Evolutionary conservation across 1,284 basidiomycete species (phyloP).

Genomic region (Tilletia indica): DNA sequence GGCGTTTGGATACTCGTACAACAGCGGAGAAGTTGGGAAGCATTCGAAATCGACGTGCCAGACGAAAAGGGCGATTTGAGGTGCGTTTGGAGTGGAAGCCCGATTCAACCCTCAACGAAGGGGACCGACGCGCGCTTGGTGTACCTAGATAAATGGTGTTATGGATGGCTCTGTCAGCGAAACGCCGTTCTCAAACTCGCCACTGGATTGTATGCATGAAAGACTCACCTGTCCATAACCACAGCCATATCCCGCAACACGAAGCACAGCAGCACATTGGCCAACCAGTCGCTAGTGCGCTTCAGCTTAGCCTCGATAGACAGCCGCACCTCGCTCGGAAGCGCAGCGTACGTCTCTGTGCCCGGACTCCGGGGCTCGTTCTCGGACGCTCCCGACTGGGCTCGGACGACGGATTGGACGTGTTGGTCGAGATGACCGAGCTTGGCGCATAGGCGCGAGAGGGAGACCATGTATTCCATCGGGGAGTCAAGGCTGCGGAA

Average conservation of each 20-base stretch:
- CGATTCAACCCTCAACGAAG: neutral
- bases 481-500: conserved; percentile 1
- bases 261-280: conserved; percentile 82
- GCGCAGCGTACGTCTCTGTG: conserved; percentile 12
- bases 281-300: conserved; percentile 83
- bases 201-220: neutral
- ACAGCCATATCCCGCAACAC: conserved; percentile 69
- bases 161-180: neutral
- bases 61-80: neutral
- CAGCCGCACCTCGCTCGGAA: conserved; percentile 62
- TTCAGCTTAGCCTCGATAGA: conserved; percentile 73
- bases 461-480: neutral
- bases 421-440: conserved; percentile 11
- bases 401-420: neutral
- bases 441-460: conserved; percentile 5
- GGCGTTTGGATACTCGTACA: no score
- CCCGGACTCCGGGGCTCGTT: conserved; percentile 13
- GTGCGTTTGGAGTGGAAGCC: neutral
- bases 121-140: conserved; percentile 4
- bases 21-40: neutral
- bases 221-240: conserved; percentile 80
- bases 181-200: neutral
- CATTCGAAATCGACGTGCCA: no score
- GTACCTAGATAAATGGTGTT: neutral
- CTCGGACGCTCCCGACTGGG: conserved; percentile 6